These are phyloP conservation scores for Exophiala mesophila DNA, from an alignment of 2,329 filamentous ascomycete species.

Conservation along the genomic window DNA sequence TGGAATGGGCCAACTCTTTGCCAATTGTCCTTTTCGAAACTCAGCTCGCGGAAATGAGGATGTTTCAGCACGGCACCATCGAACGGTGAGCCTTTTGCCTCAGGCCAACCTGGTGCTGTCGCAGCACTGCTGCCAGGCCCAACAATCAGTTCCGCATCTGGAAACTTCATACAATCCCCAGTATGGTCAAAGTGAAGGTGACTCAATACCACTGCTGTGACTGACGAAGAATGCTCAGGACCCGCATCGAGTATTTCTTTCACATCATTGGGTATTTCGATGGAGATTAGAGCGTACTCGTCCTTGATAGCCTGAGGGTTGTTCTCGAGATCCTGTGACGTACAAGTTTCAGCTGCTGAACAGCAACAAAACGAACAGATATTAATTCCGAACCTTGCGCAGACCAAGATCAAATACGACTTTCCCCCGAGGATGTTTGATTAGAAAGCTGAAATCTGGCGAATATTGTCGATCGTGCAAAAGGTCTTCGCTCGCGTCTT, in stretches of 20 bases:
- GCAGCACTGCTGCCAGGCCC: slow-evolving; percentile 48
- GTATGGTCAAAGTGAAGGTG: slow-evolving; percentile 41
- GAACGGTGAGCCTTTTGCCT: slow-evolving; percentile 28
- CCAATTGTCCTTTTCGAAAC: slow-evolving; percentile 38
- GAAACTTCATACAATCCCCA: slow-evolving; percentile 47
- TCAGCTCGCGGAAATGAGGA: slow-evolving; percentile 31
- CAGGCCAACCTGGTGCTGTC: slow-evolving; percentile 46
- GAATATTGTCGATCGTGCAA: not conserved
- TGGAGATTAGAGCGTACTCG: not conserved
- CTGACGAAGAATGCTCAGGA: not conserved
- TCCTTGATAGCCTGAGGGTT: not conserved
- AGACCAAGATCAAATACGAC: slow-evolving; percentile 35
- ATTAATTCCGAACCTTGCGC: slow-evolving; percentile 25
- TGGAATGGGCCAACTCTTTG: slow-evolving; percentile 25
- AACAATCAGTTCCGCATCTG: slow-evolving; percentile 46
- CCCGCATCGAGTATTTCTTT: slow-evolving; percentile 13
- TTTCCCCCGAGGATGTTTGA: slow-evolving; percentile 37
- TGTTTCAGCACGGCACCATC: slow-evolving; percentile 18
- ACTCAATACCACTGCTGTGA: slow-evolving; percentile 17
- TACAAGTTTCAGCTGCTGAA: no score
- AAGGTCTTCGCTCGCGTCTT: not conserved
- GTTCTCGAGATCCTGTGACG: not conserved
- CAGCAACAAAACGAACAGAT: no score
- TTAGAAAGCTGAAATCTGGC: slow-evolving; percentile 35
- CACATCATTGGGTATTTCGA: slow-evolving; percentile 13